Percentiles rank a stretch among this genome's conserved stretches.
Conservation (phyloP, 805 yeast species). For the Jamesozyma jinghongensis region DNA sequence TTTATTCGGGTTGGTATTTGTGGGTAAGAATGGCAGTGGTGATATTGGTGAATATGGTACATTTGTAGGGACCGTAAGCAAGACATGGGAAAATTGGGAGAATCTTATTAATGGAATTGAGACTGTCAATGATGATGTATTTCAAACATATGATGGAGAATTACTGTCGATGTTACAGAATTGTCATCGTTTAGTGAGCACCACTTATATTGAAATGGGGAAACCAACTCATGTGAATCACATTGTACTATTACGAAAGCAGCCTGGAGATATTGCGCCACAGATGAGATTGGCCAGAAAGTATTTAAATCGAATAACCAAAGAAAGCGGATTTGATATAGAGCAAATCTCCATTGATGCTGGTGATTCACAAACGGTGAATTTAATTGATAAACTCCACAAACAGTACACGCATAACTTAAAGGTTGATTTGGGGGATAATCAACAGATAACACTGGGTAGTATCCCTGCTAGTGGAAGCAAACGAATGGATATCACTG, state of each 20-base stretch:
- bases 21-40: conserved; percentile 39
- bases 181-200: conserved; percentile 14
- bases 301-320: background rate
- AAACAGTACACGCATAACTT: conserved; percentile 7
- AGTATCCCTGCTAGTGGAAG: conserved; percentile 12
- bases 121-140: conserved; percentile 16
- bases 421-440: conserved; percentile 5
- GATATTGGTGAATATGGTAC: conserved; percentile 31
- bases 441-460: conserved; percentile 7
- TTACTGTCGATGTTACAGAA: conserved; percentile 17
- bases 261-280: background rate
- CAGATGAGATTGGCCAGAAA: background rate
- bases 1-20: conserved; percentile 39
- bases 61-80: conserved; percentile 38
- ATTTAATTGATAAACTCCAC: conserved; percentile 6
- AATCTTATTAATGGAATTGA: conserved; percentile 33
- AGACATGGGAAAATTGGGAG: conserved; percentile 43
- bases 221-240: background rate
- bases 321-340: background rate
- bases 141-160: conserved; percentile 13
- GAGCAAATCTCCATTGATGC: background rate
- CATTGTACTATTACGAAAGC: background rate
- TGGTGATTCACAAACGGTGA: background rate
- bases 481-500: conserved; percentile 2
- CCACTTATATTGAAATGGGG: background rate